A percentile compares a stretch with the other conserved stretches of the same genome.
phyloP scores from a whole-genome alignment of 345 rosid species.

The Combretum micranthum region DNA sequence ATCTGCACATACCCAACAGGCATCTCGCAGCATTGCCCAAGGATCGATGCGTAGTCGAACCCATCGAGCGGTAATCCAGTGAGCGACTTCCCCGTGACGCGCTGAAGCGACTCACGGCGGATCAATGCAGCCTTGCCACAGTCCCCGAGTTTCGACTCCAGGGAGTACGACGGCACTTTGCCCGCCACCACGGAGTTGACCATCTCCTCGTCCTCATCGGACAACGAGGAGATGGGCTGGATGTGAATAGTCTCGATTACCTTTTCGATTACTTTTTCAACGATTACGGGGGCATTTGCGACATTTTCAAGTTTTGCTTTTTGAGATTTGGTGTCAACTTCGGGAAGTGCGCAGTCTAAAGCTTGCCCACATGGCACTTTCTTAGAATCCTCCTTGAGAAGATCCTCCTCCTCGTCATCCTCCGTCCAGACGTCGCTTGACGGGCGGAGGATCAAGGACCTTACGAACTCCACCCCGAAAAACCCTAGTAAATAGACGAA shows the following conservation, averaged over 20 bases:
- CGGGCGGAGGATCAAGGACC: constrained; percentile 28
- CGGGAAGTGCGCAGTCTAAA: constrained; percentile 11
- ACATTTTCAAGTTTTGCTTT: not conserved
- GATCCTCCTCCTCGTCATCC: constrained; percentile 10
- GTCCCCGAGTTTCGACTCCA: constrained; percentile 37
- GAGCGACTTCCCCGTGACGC: constrained; percentile 24
- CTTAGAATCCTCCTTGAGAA: constrained; percentile 9
- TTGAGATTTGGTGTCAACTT: not conserved
- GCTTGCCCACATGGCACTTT: constrained; percentile 16
- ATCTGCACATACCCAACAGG: constrained; percentile 41
- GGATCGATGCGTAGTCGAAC: constrained; percentile 28
- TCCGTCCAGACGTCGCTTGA: constrained; percentile 21
- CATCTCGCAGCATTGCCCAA: constrained; percentile 48
- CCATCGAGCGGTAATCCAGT: constrained; percentile 31
- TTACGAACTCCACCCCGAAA: constrained; percentile 32
- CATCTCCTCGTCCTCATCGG: constrained; percentile 25
- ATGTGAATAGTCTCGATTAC: constrained; percentile 4
- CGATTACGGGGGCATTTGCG: not conserved
- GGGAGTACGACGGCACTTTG: constrained; percentile 25
- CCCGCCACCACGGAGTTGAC: constrained; percentile 29
- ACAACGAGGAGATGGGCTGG: not conserved
- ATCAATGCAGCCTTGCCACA: constrained; percentile 30
- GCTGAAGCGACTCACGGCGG: constrained; percentile 33
- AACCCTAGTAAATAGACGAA: constrained; percentile 27
- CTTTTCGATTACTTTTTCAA: constrained; percentile 4